Evolutionary conservation across 345 rosid species (phyloP).

Genomic region (Mercurialis annua): DNA sequence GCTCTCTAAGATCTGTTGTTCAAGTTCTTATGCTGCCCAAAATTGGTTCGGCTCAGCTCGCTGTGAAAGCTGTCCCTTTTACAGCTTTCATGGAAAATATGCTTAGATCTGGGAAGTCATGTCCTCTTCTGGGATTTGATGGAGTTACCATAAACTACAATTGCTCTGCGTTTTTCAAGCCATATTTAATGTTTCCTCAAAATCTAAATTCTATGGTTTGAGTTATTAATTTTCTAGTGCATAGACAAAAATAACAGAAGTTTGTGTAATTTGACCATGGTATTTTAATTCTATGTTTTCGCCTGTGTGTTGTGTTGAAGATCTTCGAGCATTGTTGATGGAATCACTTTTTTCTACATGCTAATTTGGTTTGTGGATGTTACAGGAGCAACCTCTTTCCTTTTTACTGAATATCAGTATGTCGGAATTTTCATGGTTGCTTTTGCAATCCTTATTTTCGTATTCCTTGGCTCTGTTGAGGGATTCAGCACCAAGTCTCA

Average conservation of each 20-base stretch:
- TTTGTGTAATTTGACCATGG: not conserved
- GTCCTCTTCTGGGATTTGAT: not conserved
- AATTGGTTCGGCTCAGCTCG: not conserved
- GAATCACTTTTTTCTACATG: not conserved
- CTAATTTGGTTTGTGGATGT: conserved; percentile 4
- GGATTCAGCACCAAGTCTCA: conserved; percentile 49
- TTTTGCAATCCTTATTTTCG: conserved; percentile 29
- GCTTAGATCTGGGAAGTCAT: not conserved
- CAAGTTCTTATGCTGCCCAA: not conserved
- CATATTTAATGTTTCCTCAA: not conserved
- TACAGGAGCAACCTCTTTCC: conserved; percentile 33
- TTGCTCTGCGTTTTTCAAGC: not conserved
- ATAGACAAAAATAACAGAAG: not conserved
- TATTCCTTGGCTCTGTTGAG: conserved; percentile 32
- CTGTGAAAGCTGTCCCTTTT: not conserved
- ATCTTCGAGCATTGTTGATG: not conserved
- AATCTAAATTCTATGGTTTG: not conserved
- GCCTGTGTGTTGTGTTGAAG: not conserved
- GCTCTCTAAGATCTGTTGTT: not conserved
- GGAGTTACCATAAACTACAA: not conserved
- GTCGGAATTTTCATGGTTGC: conserved; percentile 34
- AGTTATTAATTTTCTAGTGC: not conserved
- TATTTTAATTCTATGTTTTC: not conserved
- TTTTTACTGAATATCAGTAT: conserved; percentile 29
- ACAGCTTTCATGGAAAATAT: not conserved